These are phyloP conservation scores for Phalaenopsis hybrid DNA, from an alignment of 116 monocot species.

Conservation along the genomic window DNA sequence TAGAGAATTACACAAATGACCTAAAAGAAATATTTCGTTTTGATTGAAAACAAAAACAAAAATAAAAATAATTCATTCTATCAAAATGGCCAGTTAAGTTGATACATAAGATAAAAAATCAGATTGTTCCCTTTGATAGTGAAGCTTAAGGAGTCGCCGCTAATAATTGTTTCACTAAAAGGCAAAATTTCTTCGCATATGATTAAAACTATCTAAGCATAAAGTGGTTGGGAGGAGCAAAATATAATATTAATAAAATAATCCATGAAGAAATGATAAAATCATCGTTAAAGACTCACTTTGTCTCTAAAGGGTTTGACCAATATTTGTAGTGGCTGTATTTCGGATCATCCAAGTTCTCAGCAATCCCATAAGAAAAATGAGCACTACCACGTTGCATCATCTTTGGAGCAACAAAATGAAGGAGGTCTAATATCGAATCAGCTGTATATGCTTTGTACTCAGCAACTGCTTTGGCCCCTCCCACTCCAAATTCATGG, in stretches of 20 bases:
- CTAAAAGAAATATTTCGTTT: background rate
- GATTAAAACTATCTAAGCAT: background rate
- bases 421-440: slow-evolving; percentile 79
- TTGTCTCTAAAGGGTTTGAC: slow-evolving; percentile 97
- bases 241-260: background rate
- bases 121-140: background rate
- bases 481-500: slow-evolving; percentile 79
- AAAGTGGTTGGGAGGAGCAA: background rate
- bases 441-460: slow-evolving; percentile 71
- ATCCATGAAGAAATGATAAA: background rate
- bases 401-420: slow-evolving; percentile 98
- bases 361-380: slow-evolving; percentile 95
- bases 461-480: slow-evolving; percentile 81
- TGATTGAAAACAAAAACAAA: background rate
- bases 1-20: background rate
- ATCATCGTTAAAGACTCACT: slow-evolving; percentile 32
- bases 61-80: background rate
- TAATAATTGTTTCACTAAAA: background rate
- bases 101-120: background rate
- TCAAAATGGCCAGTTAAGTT: background rate
- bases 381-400: slow-evolving; percentile 93
- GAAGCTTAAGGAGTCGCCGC: background rate
- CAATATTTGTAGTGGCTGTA: slow-evolving; percentile 96
- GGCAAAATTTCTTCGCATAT: background rate
- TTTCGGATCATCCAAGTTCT: slow-evolving; percentile 83